Evolutionary conservation across 306 rosid species (phyloP).

Genomic region (Lathyrus oleraceus): DNA sequence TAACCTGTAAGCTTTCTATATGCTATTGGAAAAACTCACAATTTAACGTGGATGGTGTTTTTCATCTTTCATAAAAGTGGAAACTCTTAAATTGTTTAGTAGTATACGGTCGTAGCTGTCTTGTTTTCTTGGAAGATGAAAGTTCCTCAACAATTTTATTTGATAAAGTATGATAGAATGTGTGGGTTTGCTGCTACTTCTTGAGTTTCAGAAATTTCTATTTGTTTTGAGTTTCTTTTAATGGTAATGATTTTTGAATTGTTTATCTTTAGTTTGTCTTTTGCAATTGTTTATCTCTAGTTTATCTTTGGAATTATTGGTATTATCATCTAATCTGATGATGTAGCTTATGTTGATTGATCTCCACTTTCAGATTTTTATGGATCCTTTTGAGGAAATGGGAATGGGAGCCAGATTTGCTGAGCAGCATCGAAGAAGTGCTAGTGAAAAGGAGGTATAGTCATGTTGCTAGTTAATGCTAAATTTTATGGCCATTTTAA

Average conservation of each 20-base stretch:
- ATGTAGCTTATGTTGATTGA: constrained; percentile 28
- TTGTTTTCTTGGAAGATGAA: constrained; percentile 25
- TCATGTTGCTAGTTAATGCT: constrained; percentile 30
- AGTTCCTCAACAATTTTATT: constrained; percentile 22
- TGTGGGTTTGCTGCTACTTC: constrained; percentile 3
- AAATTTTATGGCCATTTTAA: constrained; percentile 24
- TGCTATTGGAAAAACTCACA: constrained; percentile 18
- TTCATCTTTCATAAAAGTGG: constrained; percentile 1
- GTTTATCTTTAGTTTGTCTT: not conserved
- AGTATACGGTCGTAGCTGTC: constrained; percentile 6
- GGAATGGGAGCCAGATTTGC: constrained; percentile 69
- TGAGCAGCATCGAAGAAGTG: constrained; percentile 79
- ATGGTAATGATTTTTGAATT: constrained; percentile 25
- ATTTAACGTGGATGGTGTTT: constrained; percentile 15
- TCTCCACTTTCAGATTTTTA: constrained; percentile 56
- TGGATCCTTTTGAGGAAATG: constrained; percentile 93
- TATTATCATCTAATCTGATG: constrained; percentile 23
- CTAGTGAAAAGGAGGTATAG: constrained; percentile 81
- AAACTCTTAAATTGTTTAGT: constrained; percentile 11
- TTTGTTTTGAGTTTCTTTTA: constrained; percentile 18
- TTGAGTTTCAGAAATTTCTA: constrained; percentile 27
- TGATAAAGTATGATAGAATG: constrained; percentile 17
- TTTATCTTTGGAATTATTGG: constrained; percentile 5
- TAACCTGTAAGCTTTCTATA: not conserved
- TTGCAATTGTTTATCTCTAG: not conserved